Conservation (phyloP, 345 rosid species). For the Aegle marmelos region DNA sequence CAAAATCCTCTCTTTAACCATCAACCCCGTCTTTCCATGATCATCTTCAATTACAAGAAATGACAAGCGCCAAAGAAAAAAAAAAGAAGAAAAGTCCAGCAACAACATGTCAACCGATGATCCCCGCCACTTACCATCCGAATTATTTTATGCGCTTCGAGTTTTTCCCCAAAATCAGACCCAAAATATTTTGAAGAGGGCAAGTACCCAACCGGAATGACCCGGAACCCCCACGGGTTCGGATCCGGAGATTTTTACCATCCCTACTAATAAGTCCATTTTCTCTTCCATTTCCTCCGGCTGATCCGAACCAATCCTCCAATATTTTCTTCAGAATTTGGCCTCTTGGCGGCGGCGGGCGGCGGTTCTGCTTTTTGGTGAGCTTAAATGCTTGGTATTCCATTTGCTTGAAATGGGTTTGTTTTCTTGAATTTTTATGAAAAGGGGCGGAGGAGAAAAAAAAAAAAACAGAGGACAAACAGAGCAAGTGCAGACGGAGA, state of each 20-base stretch:
- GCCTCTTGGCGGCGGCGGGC: constrained; percentile 20
- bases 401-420: neutral
- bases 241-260: too few species aligned
- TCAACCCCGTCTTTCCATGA: neutral
- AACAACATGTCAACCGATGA: neutral
- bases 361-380: neutral
- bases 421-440: neutral
- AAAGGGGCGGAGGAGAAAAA: too few species aligned
- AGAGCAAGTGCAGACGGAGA: neutral
- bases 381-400: neutral
- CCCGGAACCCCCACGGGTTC: too few species aligned
- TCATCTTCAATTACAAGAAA: neutral
- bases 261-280: neutral
- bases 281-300: neutral
- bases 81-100: neutral
- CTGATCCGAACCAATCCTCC: constrained; percentile 2
- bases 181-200: too few species aligned
- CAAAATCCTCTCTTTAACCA: neutral
- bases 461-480: neutral
- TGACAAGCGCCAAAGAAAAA: too few species aligned
- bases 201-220: too few species aligned
- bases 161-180: too few species aligned
- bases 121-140: too few species aligned
- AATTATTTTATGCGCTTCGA: too few species aligned
- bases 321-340: constrained; percentile 12